Percentiles rank a stretch among this genome's conserved stretches.
Evolutionary conservation across 805 yeast genomes (phyloP).

Genomic region (Nakazawaea molendinolei): DNA sequence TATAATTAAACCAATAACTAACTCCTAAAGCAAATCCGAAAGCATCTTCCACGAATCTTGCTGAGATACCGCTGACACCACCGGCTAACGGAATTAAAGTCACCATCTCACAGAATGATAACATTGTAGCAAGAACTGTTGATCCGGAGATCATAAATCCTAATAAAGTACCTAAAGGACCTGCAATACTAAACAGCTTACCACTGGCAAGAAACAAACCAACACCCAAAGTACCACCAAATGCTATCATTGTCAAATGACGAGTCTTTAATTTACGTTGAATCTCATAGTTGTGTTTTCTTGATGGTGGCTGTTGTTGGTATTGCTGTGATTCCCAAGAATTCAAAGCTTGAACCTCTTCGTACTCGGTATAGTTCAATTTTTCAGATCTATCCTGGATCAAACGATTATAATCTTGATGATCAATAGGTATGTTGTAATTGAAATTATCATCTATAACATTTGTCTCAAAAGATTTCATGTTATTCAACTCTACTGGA

Average conservation of each 20-base stretch:
- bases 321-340: not conserved
- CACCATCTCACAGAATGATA: slow-evolving; percentile 77
- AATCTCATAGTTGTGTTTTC: slow-evolving; percentile 1
- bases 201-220: slow-evolving; percentile 68
- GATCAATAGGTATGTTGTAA: slow-evolving; percentile 11
- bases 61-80: slow-evolving; percentile 68
- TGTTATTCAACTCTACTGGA: slow-evolving; percentile 2
- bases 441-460: slow-evolving; percentile 8
- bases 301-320: not conserved
- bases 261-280: slow-evolving; percentile 49
- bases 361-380: not conserved
- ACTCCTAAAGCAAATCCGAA: slow-evolving; percentile 73
- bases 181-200: slow-evolving; percentile 65
- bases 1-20: slow-evolving; percentile 67
- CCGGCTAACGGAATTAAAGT: slow-evolving; percentile 75
- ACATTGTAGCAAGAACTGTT: slow-evolving; percentile 61
- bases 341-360: slow-evolving; percentile 1
- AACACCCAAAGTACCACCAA: slow-evolving; percentile 80
- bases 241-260: slow-evolving; percentile 71
- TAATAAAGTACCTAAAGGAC: slow-evolving; percentile 68
- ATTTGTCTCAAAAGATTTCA: slow-evolving; percentile 10
- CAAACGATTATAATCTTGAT: slow-evolving; percentile 6
- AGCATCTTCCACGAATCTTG: slow-evolving; percentile 73
- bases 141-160: slow-evolving; percentile 62
- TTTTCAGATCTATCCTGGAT: slow-evolving; percentile 1